Evolutionary conservation across 805 yeast species (phyloP), one percentile per base, ranked within the genome.

Genomic region (Starmerella kuoi): DNA sequence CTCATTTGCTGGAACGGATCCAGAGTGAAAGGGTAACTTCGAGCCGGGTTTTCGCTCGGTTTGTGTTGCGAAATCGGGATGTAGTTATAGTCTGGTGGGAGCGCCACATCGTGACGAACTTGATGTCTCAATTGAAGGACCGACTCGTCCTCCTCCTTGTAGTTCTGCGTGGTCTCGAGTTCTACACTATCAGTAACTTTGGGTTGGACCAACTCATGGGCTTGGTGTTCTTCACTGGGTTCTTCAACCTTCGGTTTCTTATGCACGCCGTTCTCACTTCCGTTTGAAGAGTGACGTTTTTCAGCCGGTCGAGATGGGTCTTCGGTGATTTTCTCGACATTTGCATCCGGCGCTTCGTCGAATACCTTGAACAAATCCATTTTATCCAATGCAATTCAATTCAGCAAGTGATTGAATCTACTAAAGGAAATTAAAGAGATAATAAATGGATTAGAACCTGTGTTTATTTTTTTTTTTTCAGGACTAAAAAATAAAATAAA

Each of bases 1-100:
- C 97, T 82, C 17, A 95, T 87, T 53, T 91, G 95, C 66, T 91
- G 99, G 70, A 91, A 91, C 24, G 98, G 96, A 71, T 91, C 99
- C 51, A 91, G 70, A 0, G 77, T 74, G 63, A 91, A 91, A 0
- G 97, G 97, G 55, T 91, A 91, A 0, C 80, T 76, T 53, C 96
- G 71, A 2, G 97, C 98, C 3, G 70, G 70, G 52, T 85, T 83
- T 18, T 58, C 55, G 57, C 94, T 73, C 17, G 50, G 51, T 57
- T 78, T 78, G 60, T 91, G 97, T 51, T 85, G 80, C 22, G 86
- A 79, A 51, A 88, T 85, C 14, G 97, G 96, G 12, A 68, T 68
- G 57, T 91, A 88, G 40, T 87, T 80, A 58, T 78, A 91, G 46
- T 80, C 80, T 4, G 94, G 93, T 1, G 98, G 98, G 20, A 88